Percentiles rank a stretch among this genome's conserved stretches.
These are phyloP conservation scores for Camelina laxa DNA, from an alignment of 345 rosid species.

Conservation along the genomic window DNA sequence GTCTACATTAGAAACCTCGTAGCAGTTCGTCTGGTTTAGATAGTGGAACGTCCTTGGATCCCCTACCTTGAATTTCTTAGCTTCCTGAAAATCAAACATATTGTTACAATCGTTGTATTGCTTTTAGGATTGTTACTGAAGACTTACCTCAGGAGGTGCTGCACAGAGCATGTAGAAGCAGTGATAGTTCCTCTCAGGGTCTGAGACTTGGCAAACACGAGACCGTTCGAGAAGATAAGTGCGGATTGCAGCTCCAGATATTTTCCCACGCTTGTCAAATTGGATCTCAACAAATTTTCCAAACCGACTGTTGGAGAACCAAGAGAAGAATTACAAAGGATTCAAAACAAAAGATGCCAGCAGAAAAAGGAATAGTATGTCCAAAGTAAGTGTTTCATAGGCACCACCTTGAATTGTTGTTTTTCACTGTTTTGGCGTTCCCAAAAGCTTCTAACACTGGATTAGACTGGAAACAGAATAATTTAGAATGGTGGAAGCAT, in stretches of 20 bases:
- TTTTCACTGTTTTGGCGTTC: slow-evolving; percentile 86
- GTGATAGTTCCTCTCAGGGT: slow-evolving; percentile 82
- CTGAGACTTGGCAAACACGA: slow-evolving; percentile 79
- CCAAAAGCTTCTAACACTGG: slow-evolving; percentile 96
- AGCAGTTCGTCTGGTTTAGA: slow-evolving; percentile 72
- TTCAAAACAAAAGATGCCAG: slow-evolving; percentile 15
- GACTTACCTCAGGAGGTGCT: slow-evolving; percentile 65
- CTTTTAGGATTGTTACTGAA: slow-evolving; percentile 28
- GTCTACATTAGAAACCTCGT: slow-evolving; percentile 67
- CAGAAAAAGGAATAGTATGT: background rate
- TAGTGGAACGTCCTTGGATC: slow-evolving; percentile 71
- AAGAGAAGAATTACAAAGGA: slow-evolving; percentile 14
- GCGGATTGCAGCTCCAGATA: slow-evolving; percentile 85
- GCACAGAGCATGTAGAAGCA: slow-evolving; percentile 80
- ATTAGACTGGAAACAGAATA: slow-evolving; percentile 62
- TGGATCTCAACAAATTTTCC: slow-evolving; percentile 95
- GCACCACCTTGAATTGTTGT: slow-evolving; percentile 84
- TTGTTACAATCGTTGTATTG: background rate
- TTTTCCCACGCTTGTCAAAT: slow-evolving; percentile 80
- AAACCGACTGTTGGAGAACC: slow-evolving; percentile 60
- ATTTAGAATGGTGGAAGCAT: slow-evolving; percentile 25
- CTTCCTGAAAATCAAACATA: slow-evolving; percentile 53
- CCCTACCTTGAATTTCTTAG: slow-evolving; percentile 66
- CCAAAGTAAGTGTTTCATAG: slow-evolving; percentile 11
- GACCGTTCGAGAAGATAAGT: slow-evolving; percentile 85